These are phyloP conservation scores for Phytophthora capsici DNA, from an alignment of 352 stramenopile species.

Conservation along the genomic window DNA sequence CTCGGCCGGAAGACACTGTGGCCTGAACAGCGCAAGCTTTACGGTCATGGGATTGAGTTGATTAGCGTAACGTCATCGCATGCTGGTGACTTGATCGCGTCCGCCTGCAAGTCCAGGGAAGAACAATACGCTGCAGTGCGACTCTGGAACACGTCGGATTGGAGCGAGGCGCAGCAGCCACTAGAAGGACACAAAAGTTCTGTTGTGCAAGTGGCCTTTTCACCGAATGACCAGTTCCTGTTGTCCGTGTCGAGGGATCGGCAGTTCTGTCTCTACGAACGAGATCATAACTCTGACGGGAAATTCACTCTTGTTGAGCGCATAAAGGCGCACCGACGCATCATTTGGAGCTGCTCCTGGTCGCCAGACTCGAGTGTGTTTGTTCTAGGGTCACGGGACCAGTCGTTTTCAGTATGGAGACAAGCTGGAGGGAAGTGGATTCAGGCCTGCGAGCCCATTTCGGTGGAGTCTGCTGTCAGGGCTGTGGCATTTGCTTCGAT, in stretches of 20 bases:
- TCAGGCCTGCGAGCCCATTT: constrained; percentile 25
- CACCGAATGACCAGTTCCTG: constrained; percentile 61
- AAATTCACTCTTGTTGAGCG: constrained; percentile 51
- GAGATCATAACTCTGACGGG: constrained; percentile 12
- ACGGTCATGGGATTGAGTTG: constrained; percentile 84
- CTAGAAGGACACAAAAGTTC: constrained; percentile 80
- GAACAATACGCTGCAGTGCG: constrained; percentile 68
- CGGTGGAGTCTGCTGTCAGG: constrained; percentile 55
- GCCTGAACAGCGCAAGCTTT: constrained; percentile 80
- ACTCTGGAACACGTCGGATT: constrained; percentile 70
- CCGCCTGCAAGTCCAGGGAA: constrained; percentile 78
- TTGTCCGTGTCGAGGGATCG: constrained; percentile 79
- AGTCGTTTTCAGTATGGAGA: constrained; percentile 67
- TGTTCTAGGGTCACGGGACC: constrained; percentile 67
- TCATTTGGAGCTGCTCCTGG: constrained; percentile 86
- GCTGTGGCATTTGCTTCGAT: constrained; percentile 66
- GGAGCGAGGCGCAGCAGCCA: constrained; percentile 49
- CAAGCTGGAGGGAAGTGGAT: constrained; percentile 28
- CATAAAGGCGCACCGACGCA: constrained; percentile 77
- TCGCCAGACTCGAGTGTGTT: constrained; percentile 64
- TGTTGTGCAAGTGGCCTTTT: constrained; percentile 80
- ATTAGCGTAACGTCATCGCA: constrained; percentile 69
- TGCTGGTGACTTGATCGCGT: constrained; percentile 60
- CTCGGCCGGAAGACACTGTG: constrained; percentile 73
- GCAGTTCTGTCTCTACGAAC: constrained; percentile 73